These are phyloP conservation scores for Geotrichum fermentans DNA, from an alignment of 1,139 yeast species.

Conservation along the genomic window DNA sequence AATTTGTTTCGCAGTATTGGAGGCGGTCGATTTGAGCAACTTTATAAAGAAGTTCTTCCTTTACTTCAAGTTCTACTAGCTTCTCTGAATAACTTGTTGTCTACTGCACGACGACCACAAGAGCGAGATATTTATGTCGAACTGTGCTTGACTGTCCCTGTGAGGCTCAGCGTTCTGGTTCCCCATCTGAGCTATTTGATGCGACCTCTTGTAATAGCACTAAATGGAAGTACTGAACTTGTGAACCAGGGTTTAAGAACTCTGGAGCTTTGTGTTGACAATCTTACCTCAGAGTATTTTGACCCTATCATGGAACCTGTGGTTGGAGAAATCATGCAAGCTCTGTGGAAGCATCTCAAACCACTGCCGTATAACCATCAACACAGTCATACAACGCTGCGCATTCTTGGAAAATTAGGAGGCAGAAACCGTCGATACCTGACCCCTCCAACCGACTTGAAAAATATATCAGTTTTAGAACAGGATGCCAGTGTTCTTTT, in stretches of 20 bases:
- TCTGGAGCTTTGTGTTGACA: slow-evolving; percentile 93
- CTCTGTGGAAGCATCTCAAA: slow-evolving; percentile 83
- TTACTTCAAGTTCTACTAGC: slow-evolving; percentile 80
- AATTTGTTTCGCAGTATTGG: slow-evolving; percentile 91
- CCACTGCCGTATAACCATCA: slow-evolving; percentile 90
- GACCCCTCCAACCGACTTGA: slow-evolving; percentile 64
- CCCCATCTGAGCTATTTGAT: slow-evolving; percentile 86
- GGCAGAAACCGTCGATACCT: slow-evolving; percentile 89
- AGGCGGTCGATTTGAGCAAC: slow-evolving; percentile 89
- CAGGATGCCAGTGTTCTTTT: slow-evolving; percentile 68
- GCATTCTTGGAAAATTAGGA: slow-evolving; percentile 91
- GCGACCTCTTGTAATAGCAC: slow-evolving; percentile 84
- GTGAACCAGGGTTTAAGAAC: slow-evolving; percentile 93
- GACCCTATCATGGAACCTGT: slow-evolving; percentile 97
- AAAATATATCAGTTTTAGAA: slow-evolving; percentile 52
- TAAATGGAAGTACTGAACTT: slow-evolving; percentile 85
- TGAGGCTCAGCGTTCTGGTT: slow-evolving; percentile 82
- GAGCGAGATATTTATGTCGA: slow-evolving; percentile 94
- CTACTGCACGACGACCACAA: slow-evolving; percentile 79
- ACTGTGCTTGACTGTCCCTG: slow-evolving; percentile 92
- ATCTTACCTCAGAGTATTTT: slow-evolving; percentile 90
- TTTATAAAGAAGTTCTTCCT: slow-evolving; percentile 90
- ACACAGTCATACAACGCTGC: slow-evolving; percentile 89
- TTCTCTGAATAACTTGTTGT: slow-evolving; percentile 74
- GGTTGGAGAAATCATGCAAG: slow-evolving; percentile 86